These are phyloP conservation scores for Epichloe bromicola DNA, from an alignment of 2,329 filamentous ascomycete species.

Conservation along the genomic window DNA sequence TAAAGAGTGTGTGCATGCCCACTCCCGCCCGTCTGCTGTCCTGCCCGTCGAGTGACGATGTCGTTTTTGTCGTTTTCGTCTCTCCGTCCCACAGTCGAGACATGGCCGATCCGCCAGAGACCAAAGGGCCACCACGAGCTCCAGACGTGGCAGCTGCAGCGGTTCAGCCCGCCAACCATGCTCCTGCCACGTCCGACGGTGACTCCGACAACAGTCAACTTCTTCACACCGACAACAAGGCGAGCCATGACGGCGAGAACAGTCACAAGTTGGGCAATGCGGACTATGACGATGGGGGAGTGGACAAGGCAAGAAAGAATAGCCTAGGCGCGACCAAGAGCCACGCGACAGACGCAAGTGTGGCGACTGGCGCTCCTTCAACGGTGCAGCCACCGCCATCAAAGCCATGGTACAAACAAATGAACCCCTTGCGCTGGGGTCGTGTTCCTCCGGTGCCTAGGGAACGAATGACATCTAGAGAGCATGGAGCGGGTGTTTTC, in stretches of 20 bases:
- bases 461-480: constrained; percentile 43
- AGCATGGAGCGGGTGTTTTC: constrained; percentile 61
- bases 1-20: neutral
- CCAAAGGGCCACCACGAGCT: constrained; percentile 14
- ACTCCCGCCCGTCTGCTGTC: neutral
- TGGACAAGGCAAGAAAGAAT: neutral
- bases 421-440: constrained; percentile 51
- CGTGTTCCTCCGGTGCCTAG: constrained; percentile 40
- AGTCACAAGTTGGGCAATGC: constrained; percentile 8
- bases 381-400: constrained; percentile 18
- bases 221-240: neutral
- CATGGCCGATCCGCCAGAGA: constrained; percentile 17
- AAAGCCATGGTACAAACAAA: constrained; percentile 46
- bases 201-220: neutral
- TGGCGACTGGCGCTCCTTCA: constrained; percentile 29
- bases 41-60: too few species aligned
- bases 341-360: constrained; percentile 40
- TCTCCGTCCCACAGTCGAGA: neutral
- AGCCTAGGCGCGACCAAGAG: constrained; percentile 28
- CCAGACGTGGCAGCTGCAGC: constrained; percentile 17
- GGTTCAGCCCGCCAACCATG: constrained; percentile 12
- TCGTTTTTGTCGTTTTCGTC: too few species aligned
- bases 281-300: constrained; percentile 2
- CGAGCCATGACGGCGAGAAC: neutral
- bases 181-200: neutral